Conservation (phyloP, 2,329 filamentous ascomycete species). For the Fusarium albosuccineum region DNA sequence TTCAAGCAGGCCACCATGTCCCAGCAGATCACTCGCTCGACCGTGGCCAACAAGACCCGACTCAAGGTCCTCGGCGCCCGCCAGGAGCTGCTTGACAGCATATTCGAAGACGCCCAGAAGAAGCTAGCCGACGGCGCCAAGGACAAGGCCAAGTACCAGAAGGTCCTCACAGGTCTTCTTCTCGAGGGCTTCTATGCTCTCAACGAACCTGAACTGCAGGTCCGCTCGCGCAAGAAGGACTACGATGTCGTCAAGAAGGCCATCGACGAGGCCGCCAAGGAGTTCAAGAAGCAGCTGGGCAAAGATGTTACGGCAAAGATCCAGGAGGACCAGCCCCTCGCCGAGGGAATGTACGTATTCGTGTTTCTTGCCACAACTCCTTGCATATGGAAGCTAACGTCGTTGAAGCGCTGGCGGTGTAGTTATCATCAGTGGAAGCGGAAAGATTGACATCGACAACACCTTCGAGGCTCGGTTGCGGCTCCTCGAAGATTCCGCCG, state of each 20-base stretch:
- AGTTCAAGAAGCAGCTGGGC: slow-evolving; percentile 84
- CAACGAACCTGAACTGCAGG: slow-evolving; percentile 80
- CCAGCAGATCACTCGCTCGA: slow-evolving; percentile 98
- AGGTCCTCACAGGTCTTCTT: slow-evolving; percentile 81
- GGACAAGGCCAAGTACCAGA: slow-evolving; percentile 81
- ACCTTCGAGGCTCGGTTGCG: slow-evolving; percentile 93
- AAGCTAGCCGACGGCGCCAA: slow-evolving; percentile 75
- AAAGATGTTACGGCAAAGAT: slow-evolving; percentile 78
- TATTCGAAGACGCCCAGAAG: slow-evolving; percentile 85
- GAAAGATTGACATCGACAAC: slow-evolving; percentile 99
- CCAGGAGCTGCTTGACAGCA: slow-evolving; percentile 89
- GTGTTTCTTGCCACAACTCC: background rate
- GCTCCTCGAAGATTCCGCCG: slow-evolving; percentile 85
- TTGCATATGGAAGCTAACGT: slow-evolving; percentile 40
- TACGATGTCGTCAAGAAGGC: slow-evolving; percentile 81
- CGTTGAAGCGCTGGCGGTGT: slow-evolving; percentile 82
- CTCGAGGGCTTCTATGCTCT: slow-evolving; percentile 92
- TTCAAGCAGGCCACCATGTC: slow-evolving; percentile 99
- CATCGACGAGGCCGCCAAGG: slow-evolving; percentile 78
- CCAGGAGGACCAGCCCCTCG: slow-evolving; percentile 82
- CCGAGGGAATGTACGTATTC: slow-evolving; percentile 82
- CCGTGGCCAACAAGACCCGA: slow-evolving; percentile 94
- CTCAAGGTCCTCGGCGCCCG: slow-evolving; percentile 88
- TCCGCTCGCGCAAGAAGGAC: slow-evolving; percentile 86
- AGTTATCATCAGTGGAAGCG: slow-evolving; percentile 81